Conservation (phyloP, 225 moss, liverwort and hornwort genomes). For the Asterella californica region DNA sequence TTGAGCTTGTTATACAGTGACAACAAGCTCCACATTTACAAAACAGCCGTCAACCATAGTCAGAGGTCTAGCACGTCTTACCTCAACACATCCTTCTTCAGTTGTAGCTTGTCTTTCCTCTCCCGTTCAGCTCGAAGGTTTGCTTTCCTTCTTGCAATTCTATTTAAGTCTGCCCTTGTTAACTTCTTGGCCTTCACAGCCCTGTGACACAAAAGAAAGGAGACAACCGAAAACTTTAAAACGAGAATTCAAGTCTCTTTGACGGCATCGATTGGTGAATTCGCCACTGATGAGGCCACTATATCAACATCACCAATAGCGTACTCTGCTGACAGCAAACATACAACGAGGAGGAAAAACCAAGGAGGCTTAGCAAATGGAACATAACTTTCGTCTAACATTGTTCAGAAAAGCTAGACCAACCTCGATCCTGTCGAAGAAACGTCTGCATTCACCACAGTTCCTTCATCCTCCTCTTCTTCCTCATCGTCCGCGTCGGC, state of each 20-base stretch:
- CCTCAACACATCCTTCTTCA: slow-evolving; percentile 72
- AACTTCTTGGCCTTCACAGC: slow-evolving; percentile 78
- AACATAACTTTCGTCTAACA: background rate
- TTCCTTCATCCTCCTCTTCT: slow-evolving; percentile 35
- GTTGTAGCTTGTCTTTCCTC: slow-evolving; percentile 48
- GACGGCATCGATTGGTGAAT: background rate
- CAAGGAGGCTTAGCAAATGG: background rate
- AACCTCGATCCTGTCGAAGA: slow-evolving; percentile 31
- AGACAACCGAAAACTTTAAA: background rate
- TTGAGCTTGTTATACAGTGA: too few relatives aligned
- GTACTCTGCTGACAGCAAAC: background rate
- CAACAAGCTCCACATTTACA: too few relatives aligned
- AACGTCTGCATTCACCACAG: slow-evolving; percentile 21
- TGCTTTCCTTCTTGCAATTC: slow-evolving; percentile 59
- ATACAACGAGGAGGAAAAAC: background rate
- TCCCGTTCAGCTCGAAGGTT: slow-evolving; percentile 62
- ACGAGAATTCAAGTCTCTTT: background rate
- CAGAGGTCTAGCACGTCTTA: background rate
- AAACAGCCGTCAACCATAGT: background rate
- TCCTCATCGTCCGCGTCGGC: slow-evolving; percentile 52
- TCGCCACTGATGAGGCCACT: background rate
- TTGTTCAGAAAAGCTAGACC: background rate
- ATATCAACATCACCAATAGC: background rate
- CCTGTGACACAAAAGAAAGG: slow-evolving; percentile 25
- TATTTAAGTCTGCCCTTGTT: slow-evolving; percentile 82